A percentile compares a stretch with the other conserved stretches of the same genome.
phyloP scores from a whole-genome alignment of 1,284 basidiomycete species.

The Moesziomyces antarcticus region DNA sequence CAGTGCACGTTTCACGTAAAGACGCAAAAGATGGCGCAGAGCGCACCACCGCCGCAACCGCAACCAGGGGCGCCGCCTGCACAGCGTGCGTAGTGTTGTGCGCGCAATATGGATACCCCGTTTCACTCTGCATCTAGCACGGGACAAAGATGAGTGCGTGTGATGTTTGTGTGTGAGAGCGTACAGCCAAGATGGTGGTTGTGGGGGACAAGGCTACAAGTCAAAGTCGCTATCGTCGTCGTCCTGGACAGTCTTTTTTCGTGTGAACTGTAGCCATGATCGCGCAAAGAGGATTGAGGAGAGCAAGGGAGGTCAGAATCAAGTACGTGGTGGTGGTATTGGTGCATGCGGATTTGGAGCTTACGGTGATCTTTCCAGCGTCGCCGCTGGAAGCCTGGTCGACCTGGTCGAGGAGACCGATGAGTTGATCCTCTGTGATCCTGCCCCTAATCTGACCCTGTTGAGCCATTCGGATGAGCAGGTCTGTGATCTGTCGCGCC shows the following conservation, averaged over 20 bases:
- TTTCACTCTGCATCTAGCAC: neutral
- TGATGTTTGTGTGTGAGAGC: no score
- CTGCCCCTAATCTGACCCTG: slow-evolving; percentile 87
- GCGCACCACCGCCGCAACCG: neutral
- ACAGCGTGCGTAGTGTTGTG: neutral
- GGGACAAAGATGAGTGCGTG: no score
- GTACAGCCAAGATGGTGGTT: neutral
- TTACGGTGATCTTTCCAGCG: slow-evolving; percentile 63
- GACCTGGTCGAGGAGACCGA: slow-evolving; percentile 91
- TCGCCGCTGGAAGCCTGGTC: slow-evolving; percentile 57
- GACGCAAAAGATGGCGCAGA: slow-evolving; percentile 31
- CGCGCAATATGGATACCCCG: neutral
- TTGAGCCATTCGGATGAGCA: slow-evolving; percentile 90
- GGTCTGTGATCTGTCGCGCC: slow-evolving; percentile 84
- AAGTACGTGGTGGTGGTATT: no score
- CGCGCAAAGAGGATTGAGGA: neutral
- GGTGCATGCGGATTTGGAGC: slow-evolving; percentile 7
- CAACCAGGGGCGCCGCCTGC: slow-evolving; percentile 2
- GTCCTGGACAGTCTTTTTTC: slow-evolving; percentile 48
- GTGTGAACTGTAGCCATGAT: slow-evolving; percentile 30
- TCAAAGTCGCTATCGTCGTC: slow-evolving; percentile 61
- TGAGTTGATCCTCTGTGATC: slow-evolving; percentile 88
- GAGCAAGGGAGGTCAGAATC: no score
- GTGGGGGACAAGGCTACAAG: slow-evolving; percentile 13
- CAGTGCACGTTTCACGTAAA: slow-evolving; percentile 59